Evolutionary conservation across 1,139 yeast genomes (phyloP).

Genomic region (Scheffersomyces stambukii): DNA sequence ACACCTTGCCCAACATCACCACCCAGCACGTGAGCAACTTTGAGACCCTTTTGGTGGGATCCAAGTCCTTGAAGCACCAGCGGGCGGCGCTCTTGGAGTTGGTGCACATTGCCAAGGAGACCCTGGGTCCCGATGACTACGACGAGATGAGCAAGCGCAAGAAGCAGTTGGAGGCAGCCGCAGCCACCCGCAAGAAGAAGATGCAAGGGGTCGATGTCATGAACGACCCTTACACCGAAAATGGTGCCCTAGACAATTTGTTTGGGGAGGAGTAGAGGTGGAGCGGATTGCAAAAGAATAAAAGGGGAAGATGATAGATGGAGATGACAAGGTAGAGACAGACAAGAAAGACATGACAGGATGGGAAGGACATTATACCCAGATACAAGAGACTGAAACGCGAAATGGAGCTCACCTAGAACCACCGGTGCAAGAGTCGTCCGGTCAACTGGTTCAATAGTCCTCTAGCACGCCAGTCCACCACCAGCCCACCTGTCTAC

Average conservation of each 20-base stretch:
- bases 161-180: constrained; percentile 43
- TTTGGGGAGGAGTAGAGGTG: constrained; percentile 8
- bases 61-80: constrained; percentile 69
- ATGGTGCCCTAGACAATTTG: constrained; percentile 44
- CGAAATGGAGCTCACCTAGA: too few relatives aligned
- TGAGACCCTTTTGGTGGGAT: constrained; percentile 56
- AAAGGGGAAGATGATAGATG: too few relatives aligned
- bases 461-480: too few relatives aligned
- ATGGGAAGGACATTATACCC: too few relatives aligned
- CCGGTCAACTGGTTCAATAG: too few relatives aligned
- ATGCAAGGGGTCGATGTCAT: constrained; percentile 47
- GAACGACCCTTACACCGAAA: constrained; percentile 65
- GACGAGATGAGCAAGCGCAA: constrained; percentile 44
- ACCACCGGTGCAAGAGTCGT: too few relatives aligned
- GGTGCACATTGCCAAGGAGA: constrained; percentile 42
- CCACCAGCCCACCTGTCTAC: too few relatives aligned
- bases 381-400: too few relatives aligned
- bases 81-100: constrained; percentile 70
- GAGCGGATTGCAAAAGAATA: neutral
- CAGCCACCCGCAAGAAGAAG: constrained; percentile 33
- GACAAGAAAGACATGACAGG: too few relatives aligned
- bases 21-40: constrained; percentile 46
- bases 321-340: too few relatives aligned
- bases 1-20: constrained; percentile 41
- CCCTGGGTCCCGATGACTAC: constrained; percentile 22